A percentile compares a stretch with the other conserved stretches of the same genome.
Evolutionary conservation across 129 eudicot species (phyloP).

Genomic region (Lonicera japonica): DNA sequence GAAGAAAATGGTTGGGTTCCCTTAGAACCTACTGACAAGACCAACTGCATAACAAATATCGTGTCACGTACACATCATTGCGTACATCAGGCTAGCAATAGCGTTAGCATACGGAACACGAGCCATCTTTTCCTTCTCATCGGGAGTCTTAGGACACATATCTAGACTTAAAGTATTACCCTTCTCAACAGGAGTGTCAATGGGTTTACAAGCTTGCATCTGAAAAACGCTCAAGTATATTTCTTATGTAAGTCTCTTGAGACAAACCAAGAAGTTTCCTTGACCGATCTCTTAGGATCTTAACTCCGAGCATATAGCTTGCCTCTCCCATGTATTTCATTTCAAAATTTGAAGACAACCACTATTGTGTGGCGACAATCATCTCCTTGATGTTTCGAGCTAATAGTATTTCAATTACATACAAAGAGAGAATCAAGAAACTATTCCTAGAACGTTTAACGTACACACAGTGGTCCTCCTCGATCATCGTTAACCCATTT

Average conservation of each 20-base stretch:
- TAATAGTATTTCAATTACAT: conserved; percentile 9
- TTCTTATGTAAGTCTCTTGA: conserved; percentile 8
- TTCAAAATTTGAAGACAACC: conserved; percentile 5
- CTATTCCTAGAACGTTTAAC: background rate
- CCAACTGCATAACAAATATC: conserved; percentile 1
- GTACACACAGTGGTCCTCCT: conserved; percentile 11
- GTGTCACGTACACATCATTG: conserved; percentile 5
- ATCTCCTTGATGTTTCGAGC: background rate
- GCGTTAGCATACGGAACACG: background rate
- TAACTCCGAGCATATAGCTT: conserved; percentile 5
- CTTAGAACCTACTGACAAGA: background rate
- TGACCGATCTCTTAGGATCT: background rate
- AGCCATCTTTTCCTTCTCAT: background rate
- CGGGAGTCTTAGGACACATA: conserved; percentile 1
- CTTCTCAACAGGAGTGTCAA: conserved; percentile 5
- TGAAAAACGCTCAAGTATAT: background rate
- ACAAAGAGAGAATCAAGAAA: background rate
- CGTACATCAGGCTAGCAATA: conserved; percentile 10
- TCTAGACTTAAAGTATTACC: background rate
- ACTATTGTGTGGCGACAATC: background rate
- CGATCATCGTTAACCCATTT: background rate
- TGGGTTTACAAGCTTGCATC: conserved; percentile 7
- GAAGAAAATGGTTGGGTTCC: background rate
- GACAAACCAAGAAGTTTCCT: conserved; percentile 6
- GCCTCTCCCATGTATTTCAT: conserved; percentile 19